These are phyloP conservation scores for Venturia oleaginea DNA, from an alignment of 2,329 filamentous ascomycete genomes.

Conservation along the genomic window DNA sequence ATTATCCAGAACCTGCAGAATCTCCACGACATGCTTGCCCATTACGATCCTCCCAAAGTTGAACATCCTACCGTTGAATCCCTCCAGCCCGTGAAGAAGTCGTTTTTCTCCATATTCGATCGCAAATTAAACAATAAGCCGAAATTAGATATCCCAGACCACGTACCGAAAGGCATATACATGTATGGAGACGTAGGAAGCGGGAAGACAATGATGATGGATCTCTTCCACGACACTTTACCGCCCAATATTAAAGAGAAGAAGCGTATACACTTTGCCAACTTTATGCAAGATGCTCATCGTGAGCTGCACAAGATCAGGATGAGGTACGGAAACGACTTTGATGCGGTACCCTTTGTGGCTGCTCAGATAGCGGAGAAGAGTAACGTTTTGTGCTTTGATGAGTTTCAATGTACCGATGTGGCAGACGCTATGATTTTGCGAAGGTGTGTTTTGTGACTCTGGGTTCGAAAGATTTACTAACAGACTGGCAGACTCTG, in stretches of 20 bases:
- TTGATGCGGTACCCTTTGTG: constrained; percentile 85
- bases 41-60: constrained; percentile 66
- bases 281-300: constrained; percentile 99
- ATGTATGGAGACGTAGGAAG: constrained; percentile 95
- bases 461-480: constrained; percentile 92
- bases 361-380: constrained; percentile 87
- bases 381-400: constrained; percentile 89
- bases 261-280: constrained; percentile 95
- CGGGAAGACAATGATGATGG: constrained; percentile 99
- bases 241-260: constrained; percentile 71
- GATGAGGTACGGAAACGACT: constrained; percentile 76
- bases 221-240: constrained; percentile 90
- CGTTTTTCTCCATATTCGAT: constrained; percentile 55
- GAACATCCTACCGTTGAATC: constrained; percentile 69
- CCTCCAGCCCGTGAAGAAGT: constrained; percentile 44
- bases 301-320: constrained; percentile 84
- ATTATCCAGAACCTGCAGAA: constrained; percentile 86
- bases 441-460: constrained; percentile 63
- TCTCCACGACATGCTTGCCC: constrained; percentile 70
- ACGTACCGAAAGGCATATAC: constrained; percentile 81
- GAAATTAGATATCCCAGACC: constrained; percentile 51
- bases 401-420: constrained; percentile 66
- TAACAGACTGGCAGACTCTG: constrained; percentile 96
- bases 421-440: constrained; percentile 99
- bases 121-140: constrained; percentile 30